Base-by-base conservation (phyloP, 139 green algal genomes). In the Raphidocelis subcapitata region DNA sequence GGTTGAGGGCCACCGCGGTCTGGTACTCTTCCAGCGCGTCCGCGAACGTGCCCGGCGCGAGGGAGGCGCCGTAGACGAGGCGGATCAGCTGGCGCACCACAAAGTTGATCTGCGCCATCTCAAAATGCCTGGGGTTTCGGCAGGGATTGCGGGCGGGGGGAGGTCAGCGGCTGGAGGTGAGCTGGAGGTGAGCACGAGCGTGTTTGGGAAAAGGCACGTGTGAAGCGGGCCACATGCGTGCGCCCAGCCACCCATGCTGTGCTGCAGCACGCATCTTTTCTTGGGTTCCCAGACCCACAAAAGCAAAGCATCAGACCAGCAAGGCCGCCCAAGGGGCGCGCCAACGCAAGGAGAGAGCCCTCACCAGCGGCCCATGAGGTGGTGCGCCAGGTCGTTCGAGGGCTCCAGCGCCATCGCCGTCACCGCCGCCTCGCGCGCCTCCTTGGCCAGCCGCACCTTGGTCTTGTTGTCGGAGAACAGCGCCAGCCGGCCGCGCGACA, bases 301-400 rank as follows among this genome's bases (percentile, higher is more conserved):
- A 49, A 49, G 41, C 41, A 8, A 49, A 49, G 41, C 12, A 12
- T 49, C 41, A 49, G 8, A 8, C 41, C 41, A 49, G 41, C 8
- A 49, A 49, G n/a, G n/a, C n/a, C n/a, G n/a, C n/a, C n/a, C n/a
- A n/a, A n/a, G n/a, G n/a, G n/a, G n/a, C n/a, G n/a, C n/a, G n/a
- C n/a, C n/a, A n/a, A n/a, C n/a, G n/a, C n/a, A n/a, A n/a, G n/a
- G n/a, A n/a, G n/a, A n/a, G n/a, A n/a, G 8, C 41, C 8, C 41
- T 12, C 41, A 49, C 59, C 76, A 91, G 23, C 88, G 73, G 29
- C 90, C 90, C 77, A 94, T 88, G 15, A 95, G 77, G 68, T 95
- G 90, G 68, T 94, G 90, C 1, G 90, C 86, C 36, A 94, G 67
- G 65, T 95, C 90, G 51, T 81, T 80, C 20, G 72, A 10, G 0